phyloP scores from a whole-genome alignment of 768 basidiomycete species.

The Suillus occidentalis region DNA sequence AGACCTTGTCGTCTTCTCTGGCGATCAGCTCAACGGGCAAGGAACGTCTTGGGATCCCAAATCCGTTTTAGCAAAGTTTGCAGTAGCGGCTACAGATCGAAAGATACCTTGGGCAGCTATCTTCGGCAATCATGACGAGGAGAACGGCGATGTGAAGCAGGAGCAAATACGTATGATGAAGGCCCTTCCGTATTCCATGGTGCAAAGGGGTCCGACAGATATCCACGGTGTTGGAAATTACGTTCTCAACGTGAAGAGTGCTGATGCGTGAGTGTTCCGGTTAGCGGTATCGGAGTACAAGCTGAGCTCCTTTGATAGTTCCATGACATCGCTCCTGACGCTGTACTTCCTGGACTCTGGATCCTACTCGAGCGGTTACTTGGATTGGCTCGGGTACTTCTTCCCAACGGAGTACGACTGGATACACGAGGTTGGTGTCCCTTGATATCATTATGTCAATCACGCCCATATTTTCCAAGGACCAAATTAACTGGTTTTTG shows the following conservation, averaged over 20 bases:
- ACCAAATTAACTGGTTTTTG: constrained; percentile 90
- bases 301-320: constrained; percentile 44
- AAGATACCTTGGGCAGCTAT: constrained; percentile 88
- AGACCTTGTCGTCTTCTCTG: constrained; percentile 88
- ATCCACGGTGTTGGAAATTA: constrained; percentile 94
- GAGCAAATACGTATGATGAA: constrained; percentile 73
- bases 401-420: constrained; percentile 82
- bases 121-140: constrained; percentile 94
- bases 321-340: constrained; percentile 85
- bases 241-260: constrained; percentile 78
- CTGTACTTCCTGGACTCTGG: constrained; percentile 92
- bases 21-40: constrained; percentile 94
- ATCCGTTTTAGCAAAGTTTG: constrained; percentile 63
- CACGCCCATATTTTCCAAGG: constrained; percentile 27
- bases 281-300: constrained; percentile 4
- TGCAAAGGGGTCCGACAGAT: constrained; percentile 76
- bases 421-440: constrained; percentile 59
- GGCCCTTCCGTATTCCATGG: constrained; percentile 81
- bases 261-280: constrained; percentile 68
- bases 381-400: constrained; percentile 59
- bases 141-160: constrained; percentile 59
- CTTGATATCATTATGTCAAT: neutral
- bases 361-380: constrained; percentile 60
- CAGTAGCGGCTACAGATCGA: constrained; percentile 64
- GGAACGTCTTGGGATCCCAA: constrained; percentile 86